Conservation (phyloP, 176 grass and related monocot species). For the Pontederia crassipes region DNA sequence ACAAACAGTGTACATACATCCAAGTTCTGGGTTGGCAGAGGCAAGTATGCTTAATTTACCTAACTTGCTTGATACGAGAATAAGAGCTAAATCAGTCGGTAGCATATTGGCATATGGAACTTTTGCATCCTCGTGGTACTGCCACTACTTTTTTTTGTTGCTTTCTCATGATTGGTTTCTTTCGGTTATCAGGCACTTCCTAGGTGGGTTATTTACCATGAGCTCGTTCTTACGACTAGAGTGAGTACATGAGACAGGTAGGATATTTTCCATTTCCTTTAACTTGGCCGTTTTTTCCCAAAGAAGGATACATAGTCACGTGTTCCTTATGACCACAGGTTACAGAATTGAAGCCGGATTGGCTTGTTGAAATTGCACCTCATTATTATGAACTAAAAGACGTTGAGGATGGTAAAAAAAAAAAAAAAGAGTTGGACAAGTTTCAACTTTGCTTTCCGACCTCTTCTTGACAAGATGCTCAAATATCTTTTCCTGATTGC, state of each 20-base stretch:
- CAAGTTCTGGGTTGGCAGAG: slow-evolving; percentile 87
- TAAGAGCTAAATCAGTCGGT: neutral
- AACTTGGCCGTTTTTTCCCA: neutral
- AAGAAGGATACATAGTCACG: slow-evolving; percentile 4
- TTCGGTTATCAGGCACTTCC: slow-evolving; percentile 51
- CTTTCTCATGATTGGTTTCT: neutral
- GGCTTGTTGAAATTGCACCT: slow-evolving; percentile 83
- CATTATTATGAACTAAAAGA: slow-evolving; percentile 95
- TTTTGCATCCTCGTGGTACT: neutral
- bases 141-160: too few relatives aligned
- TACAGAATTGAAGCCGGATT: slow-evolving; percentile 72
- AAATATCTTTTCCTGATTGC: slow-evolving; percentile 5
- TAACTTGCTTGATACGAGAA: neutral
- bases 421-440: slow-evolving; percentile 2
- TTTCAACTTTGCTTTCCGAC: neutral
- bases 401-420: slow-evolving; percentile 68
- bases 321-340: slow-evolving; percentile 37
- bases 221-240: slow-evolving; percentile 84
- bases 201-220: slow-evolving; percentile 73
- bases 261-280: slow-evolving; percentile 7
- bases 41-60: slow-evolving; percentile 23
- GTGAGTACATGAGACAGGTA: slow-evolving; percentile 95
- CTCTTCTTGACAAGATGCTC: neutral
- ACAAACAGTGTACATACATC: slow-evolving; percentile 79
- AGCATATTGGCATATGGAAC: neutral